Evolutionary conservation across 306 rosid genomes (phyloP).

Genomic region (Glycine tomentella): DNA sequence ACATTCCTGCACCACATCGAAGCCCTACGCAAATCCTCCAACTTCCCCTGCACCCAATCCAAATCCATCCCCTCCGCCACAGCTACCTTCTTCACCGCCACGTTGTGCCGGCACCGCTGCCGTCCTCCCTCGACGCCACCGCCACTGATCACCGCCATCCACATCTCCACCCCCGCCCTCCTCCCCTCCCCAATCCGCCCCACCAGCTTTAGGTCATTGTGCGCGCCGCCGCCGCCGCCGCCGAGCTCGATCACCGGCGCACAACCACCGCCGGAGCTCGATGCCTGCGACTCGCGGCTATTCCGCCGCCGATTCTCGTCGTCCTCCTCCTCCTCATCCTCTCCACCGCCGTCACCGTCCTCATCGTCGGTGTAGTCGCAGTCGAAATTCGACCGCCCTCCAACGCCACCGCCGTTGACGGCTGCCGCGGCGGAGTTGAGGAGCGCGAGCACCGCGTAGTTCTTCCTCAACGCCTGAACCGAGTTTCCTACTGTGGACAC

Average conservation of each 20-base stretch:
- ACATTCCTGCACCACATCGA: constrained; percentile 99
- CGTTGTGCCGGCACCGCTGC: constrained; percentile 76
- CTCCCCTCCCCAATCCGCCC: constrained; percentile 79
- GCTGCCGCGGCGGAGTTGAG: constrained; percentile 58
- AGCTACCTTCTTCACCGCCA: constrained; percentile 83
- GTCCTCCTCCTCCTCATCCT: constrained; percentile 49
- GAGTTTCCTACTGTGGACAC: constrained; percentile 91
- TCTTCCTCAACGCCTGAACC: constrained; percentile 84
- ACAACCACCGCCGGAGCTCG: constrained; percentile 77
- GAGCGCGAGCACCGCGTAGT: constrained; percentile 87
- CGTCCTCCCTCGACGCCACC: constrained; percentile 47
- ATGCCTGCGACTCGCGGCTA: constrained; percentile 66
- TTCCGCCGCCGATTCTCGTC: constrained; percentile 57
- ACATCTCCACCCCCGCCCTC: constrained; percentile 82
- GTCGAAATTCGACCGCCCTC: constrained; percentile 52
- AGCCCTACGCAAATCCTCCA: constrained; percentile 84
- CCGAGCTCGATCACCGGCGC: constrained; percentile 91
- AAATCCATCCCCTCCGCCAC: constrained; percentile 71
- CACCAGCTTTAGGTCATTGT: constrained; percentile 78
- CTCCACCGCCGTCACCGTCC: constrained; percentile 53
- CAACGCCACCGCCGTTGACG: constrained; percentile 4
- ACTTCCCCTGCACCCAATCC: constrained; percentile 85
- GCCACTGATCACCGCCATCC: constrained; percentile 71
- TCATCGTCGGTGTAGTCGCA: constrained; percentile 77
- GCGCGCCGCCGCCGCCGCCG: constrained; percentile 62